phyloP scores from a whole-genome alignment of 139 green algal genomes.

The Klebsormidium nitens region DNA sequence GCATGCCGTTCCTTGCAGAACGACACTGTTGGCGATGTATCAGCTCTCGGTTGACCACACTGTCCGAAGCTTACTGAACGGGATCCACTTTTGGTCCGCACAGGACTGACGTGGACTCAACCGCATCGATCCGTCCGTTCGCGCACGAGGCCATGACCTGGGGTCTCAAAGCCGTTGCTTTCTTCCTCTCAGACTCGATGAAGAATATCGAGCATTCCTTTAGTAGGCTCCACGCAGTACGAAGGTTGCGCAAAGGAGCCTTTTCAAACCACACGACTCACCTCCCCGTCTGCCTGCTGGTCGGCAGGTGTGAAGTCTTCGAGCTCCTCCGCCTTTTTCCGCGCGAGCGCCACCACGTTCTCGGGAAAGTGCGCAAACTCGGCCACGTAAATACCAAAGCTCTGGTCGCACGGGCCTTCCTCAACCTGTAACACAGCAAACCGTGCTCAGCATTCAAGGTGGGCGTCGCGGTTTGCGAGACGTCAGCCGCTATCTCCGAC shows the following conservation, averaged over 20 bases:
- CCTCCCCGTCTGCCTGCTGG: slow-evolving; percentile 3
- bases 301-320: slow-evolving; percentile 49
- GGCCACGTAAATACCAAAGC: slow-evolving; percentile 91
- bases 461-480: no score
- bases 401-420: slow-evolving; percentile 81
- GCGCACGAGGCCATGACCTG: no score
- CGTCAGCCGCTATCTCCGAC: no score
- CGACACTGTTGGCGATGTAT: neutral
- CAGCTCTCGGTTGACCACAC: neutral
- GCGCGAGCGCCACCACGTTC: slow-evolving; percentile 69
- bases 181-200: neutral
- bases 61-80: neutral
- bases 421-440: slow-evolving; percentile 48
- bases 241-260: neutral
- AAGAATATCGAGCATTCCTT: neutral
- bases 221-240: neutral
- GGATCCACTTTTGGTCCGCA: neutral
- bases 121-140: no score
- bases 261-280: neutral
- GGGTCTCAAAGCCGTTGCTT: no score
- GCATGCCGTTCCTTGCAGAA: neutral
- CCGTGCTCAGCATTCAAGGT: no score
- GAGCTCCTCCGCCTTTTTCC: slow-evolving; percentile 64
- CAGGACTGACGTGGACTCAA: neutral
- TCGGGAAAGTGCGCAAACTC: slow-evolving; percentile 83